Base-by-base conservation (phyloP, 306 rosid genomes). In the Elaeagnus macrophylla region DNA sequence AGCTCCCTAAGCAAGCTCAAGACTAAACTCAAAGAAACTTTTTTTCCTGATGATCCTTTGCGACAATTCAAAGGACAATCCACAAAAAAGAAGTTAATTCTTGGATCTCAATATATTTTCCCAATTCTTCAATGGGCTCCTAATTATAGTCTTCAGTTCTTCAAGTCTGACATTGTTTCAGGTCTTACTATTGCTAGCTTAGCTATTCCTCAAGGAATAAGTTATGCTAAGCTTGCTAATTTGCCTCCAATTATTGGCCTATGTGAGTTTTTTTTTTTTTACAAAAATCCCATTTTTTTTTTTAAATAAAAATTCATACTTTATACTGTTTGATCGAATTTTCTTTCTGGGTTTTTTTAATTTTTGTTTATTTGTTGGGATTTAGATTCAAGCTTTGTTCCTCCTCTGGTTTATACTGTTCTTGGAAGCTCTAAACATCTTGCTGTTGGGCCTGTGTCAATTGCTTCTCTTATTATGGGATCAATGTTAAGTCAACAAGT, bases 141-240 rank as follows among this genome's bases (percentile, higher is more conserved):
- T 63, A 66, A 59, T 59, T 91, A 91, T 63, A 80, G 45, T 67
- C 25, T 87, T 72, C 45, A 65, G 8, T 83, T 86, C 75, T 77
- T 91, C 49, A 91, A 87, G 70, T 91, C 96, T 42, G 99, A 91
- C 74, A 66, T 91, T 57, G 72, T 91, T 71, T 32, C 99, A 49
- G 99, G 99, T 54, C 85, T 91, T 78, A 91, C 99, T 75, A 91
- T 91, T 71, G 99, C 99, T 53, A 86, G 96, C 67, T 75, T 91
- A 48, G 96, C 99, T 77, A 91, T 91, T 46, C 99, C 99, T 35
- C 83, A 89, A 95, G 97, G 99, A 18, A 91, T 91, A 38, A 86
- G 96, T 67, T 91, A 91, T 67, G 99, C 99, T 1, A 82, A 87
- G 72, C 95, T 91, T 51, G 99, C 99, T 19, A 82, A 37, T 64